Base-by-base conservation (phyloP, 208 protist species). In the Leishmania martiniquensis region DNA sequence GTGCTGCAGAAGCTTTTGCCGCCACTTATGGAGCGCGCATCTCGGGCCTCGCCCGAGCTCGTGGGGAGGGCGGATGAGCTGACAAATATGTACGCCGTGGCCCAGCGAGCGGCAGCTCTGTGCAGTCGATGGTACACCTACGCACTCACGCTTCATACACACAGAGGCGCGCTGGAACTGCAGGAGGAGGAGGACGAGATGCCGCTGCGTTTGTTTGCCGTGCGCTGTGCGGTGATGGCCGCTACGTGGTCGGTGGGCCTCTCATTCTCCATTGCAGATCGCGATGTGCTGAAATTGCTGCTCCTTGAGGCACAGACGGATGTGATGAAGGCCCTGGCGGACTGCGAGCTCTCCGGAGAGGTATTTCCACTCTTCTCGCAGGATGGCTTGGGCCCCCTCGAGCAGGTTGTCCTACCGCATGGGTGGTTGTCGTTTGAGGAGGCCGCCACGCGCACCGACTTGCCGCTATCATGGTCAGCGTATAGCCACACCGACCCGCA, bases 381-480 rank as follows among this genome's bases (percentile, higher is more conserved):
- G 60, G 66, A 73, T 59, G 55, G 74, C 75, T 44, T 80, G 52
- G 73, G 63, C 67, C 80, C 75, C 9, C 52, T 84, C 42, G 80
- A 76, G 44, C 80, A 77, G 74, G 70, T 84, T 32, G 80, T 84
- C 44, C 76, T 85, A 37, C 86, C 86, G 44, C 54, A 72, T 44
- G 93, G 93, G 3, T 97, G 93, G 93, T 87, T 84, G 75, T 88
- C 84, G n/a, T 81, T 95, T 63, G 85, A 85, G 49, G 84, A 91
- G 67, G 84, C 86, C 4, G 74, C 65, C 13, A 77, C 66, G 45
- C 57, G 62, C 37, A 85, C 85, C 42, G 83, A 87, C 72, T 79
- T 91, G 67, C 76, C 77, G 12, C 75, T 86, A 22, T 65, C 63
- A 51, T 94, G 90, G 90, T 83, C 87, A 22, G 76, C n/a, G 5